Conservation (phyloP, 306 rosid species). For the Cicer yamashitae region DNA sequence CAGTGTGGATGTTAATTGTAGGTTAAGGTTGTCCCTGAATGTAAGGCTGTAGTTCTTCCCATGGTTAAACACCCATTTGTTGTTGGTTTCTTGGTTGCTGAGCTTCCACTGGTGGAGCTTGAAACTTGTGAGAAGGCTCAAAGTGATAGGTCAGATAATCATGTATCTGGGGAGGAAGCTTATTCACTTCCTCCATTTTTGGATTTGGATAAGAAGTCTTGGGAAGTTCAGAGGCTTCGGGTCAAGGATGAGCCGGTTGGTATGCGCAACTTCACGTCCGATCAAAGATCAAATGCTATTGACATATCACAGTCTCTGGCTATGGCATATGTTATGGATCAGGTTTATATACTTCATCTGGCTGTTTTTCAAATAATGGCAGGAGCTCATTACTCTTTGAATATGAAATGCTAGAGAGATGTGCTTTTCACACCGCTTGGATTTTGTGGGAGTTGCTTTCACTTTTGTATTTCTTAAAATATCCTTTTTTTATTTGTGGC, state of each 20-base stretch:
- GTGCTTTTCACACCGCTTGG: slow-evolving; percentile 19
- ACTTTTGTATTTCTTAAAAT: slow-evolving; percentile 24
- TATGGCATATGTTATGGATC: slow-evolving; percentile 97
- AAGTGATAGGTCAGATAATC: slow-evolving; percentile 51
- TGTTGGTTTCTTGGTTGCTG: slow-evolving; percentile 97
- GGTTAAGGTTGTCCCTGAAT: slow-evolving; percentile 75
- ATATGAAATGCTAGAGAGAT: slow-evolving; percentile 27
- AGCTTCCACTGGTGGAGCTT: slow-evolving; percentile 69
- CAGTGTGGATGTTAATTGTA: slow-evolving; percentile 45
- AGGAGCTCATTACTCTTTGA: slow-evolving; percentile 1
- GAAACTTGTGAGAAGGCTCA: slow-evolving; percentile 47
- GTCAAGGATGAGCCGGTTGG: slow-evolving; percentile 49
- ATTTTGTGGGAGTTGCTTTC: slow-evolving; percentile 33
- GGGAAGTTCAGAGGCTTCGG: slow-evolving; percentile 53
- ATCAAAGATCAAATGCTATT: slow-evolving; percentile 73
- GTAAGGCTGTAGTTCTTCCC: slow-evolving; percentile 80
- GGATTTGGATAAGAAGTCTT: slow-evolving; percentile 55
- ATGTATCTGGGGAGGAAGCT: slow-evolving; percentile 53
- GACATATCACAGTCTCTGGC: slow-evolving; percentile 85
- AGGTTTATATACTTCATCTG: slow-evolving; percentile 58
- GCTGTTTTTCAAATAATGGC: slow-evolving; percentile 1
- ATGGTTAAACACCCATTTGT: slow-evolving; percentile 96
- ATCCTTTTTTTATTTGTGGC: slow-evolving; percentile 22
- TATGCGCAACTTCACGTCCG: slow-evolving; percentile 61
- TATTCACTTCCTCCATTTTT: slow-evolving; percentile 55